Evolutionary conservation across 129 eudicot species (phyloP), one percentile per base, ranked within the genome.

Genomic region (Lonicera japonica): DNA sequence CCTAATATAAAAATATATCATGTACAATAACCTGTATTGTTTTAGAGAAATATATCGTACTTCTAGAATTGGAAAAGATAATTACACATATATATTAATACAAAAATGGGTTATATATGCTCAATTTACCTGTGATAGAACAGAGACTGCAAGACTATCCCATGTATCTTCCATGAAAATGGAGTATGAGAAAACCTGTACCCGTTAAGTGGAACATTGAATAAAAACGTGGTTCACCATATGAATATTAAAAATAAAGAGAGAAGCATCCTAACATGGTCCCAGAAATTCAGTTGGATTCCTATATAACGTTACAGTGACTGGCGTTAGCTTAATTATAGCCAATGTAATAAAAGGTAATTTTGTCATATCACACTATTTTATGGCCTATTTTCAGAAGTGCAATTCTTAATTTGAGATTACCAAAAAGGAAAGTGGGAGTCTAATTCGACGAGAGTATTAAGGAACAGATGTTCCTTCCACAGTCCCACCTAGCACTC

Each of bases 171-270:
- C 98, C 80, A 72, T 59, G 65, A 66, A 79, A 56, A 83, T 79
- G 59, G 77, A 77, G 73, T 80, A 80, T 8, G 85, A 82, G 66
- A 87, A 82, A 39, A 84, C 91, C 98, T 92, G 80, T 79, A 82
- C 55, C 69, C 78, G 77, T 60, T 53, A 24, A 45, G 23, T 45
- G 15, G 48, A 8, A n/a, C 2, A n/a, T 12, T 64, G 25, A 61
- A 70, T 29, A 29, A 36, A 36, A 24, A 34, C 6, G 36, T 29
- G 2, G 2, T 29, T 29, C 6, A 29, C 6, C 36, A 29, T 29
- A 29, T 29, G 2, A 6, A 29, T 6, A 29, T 29, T 29, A 29
- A 29, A 29, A 29, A 29, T 29, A 29, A n/a, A 29, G 36, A 29
- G 4, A 29, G 2, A 29, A 29, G 36, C 36, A 6, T 29, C 36